phyloP scores from a whole-genome alignment of 352 stramenopile genomes.

The Phytophthora podocarpi region DNA sequence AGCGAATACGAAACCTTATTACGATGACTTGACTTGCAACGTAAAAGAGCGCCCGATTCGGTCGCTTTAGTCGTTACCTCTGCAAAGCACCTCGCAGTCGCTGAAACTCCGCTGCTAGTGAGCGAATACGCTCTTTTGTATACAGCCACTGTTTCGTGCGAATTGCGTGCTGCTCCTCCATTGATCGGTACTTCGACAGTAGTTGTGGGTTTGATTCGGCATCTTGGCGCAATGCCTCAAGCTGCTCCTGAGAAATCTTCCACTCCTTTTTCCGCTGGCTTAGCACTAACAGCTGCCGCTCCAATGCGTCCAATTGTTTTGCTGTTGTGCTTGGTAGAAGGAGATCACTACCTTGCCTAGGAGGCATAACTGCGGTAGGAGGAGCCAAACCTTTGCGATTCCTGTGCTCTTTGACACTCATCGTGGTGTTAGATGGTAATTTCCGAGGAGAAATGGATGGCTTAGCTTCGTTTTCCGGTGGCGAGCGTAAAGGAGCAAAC shows the following conservation, averaged over 20 bases:
- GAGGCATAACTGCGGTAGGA: background rate
- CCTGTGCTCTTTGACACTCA: background rate
- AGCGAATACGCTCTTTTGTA: slow-evolving; percentile 30
- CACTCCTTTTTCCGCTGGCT: slow-evolving; percentile 38
- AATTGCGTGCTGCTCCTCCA: slow-evolving; percentile 25
- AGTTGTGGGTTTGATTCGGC: slow-evolving; percentile 14
- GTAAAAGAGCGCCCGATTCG: too few relatives aligned
- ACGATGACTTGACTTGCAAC: slow-evolving; percentile 22
- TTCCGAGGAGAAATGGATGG: background rate
- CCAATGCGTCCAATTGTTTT: slow-evolving; percentile 35
- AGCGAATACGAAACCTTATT: slow-evolving; percentile 48
- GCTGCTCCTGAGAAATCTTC: slow-evolving; percentile 32
- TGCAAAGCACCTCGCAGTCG: slow-evolving; percentile 26
- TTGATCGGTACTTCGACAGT: slow-evolving; percentile 8
- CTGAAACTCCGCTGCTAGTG: slow-evolving; percentile 31
- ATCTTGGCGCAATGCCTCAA: slow-evolving; percentile 23
- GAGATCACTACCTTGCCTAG: background rate
- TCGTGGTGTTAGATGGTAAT: background rate
- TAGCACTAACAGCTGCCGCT: slow-evolving; percentile 28
- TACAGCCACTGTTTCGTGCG: slow-evolving; percentile 33
- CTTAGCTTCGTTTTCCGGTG: background rate
- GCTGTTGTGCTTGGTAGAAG: slow-evolving; percentile 7
- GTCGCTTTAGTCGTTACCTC: slow-evolving; percentile 4
- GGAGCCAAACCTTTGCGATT: background rate
- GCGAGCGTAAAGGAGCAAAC: slow-evolving; percentile 10